Conservation (phyloP, 192 early-diverging fungal species). For the Paraglomus occultum region DNA sequence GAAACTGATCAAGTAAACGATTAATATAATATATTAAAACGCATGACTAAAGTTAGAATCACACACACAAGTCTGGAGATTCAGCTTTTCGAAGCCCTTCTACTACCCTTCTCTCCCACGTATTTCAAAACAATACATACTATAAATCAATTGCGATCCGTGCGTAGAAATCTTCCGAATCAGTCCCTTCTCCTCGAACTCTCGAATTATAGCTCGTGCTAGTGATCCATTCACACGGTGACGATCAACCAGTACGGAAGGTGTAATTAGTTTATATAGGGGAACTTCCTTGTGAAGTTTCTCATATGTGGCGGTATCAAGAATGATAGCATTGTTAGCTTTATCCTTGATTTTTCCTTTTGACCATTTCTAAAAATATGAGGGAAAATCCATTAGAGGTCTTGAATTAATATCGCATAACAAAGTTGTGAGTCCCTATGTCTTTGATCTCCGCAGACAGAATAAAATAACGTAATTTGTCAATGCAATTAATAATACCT, state of each 20-base stretch:
- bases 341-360: slow-evolving; percentile 99
- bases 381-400: neutral
- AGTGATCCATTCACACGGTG: slow-evolving; percentile 97
- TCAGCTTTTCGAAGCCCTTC: no score
- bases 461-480: neutral
- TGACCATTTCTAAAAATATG: slow-evolving; percentile 92
- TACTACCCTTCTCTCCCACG: no score
- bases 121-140: slow-evolving; percentile 5
- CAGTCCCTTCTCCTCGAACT: slow-evolving; percentile 86
- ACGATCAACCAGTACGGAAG: slow-evolving; percentile 98
- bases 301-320: slow-evolving; percentile 97
- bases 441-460: neutral
- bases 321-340: slow-evolving; percentile 98
- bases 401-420: neutral
- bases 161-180: slow-evolving; percentile 91
- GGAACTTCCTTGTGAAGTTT: slow-evolving; percentile 99
- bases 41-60: no score
- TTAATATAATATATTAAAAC: neutral
- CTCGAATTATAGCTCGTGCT: slow-evolving; percentile 91
- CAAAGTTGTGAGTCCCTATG: neutral
- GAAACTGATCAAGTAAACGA: neutral
- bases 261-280: slow-evolving; percentile 99
- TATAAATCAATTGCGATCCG: slow-evolving; percentile 90
- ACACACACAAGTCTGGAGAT: no score
- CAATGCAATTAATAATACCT: slow-evolving; percentile 39